These are phyloP conservation scores for Epipyxis sp. DNA, from an alignment of 108 stramenopile species.

Conservation along the genomic window DNA sequence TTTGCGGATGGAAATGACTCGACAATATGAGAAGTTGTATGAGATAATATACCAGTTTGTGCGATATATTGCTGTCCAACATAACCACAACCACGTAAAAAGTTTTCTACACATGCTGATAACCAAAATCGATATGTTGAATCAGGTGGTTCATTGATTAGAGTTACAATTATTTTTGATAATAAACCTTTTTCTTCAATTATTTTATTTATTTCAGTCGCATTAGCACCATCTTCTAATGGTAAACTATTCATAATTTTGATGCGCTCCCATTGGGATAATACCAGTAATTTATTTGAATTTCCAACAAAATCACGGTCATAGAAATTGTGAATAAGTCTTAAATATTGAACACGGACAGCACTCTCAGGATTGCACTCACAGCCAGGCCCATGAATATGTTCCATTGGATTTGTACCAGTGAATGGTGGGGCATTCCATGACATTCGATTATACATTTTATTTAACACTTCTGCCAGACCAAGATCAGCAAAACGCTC, in stretches of 20 bases:
- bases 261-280: neutral
- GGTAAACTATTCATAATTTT: neutral
- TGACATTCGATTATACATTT: slow-evolving; percentile 70
- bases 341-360: slow-evolving; percentile 74
- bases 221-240: neutral
- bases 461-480: slow-evolving; percentile 60
- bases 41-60: slow-evolving; percentile 55
- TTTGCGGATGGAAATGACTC: neutral
- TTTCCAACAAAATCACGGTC: slow-evolving; percentile 63
- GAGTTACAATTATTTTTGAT: slow-evolving; percentile 64
- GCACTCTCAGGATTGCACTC: slow-evolving; percentile 81
- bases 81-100: slow-evolving; percentile 61
- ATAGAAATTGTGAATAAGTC: slow-evolving; percentile 78
- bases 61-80: slow-evolving; percentile 40
- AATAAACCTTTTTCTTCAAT: slow-evolving; percentile 52
- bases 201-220: neutral
- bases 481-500: slow-evolving; percentile 52
- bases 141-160: slow-evolving; percentile 58
- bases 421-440: slow-evolving; percentile 46
- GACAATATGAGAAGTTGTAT: slow-evolving; percentile 47
- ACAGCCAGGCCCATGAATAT: slow-evolving; percentile 55
- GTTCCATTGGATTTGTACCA: slow-evolving; percentile 37
- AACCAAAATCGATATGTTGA: slow-evolving; percentile 83
- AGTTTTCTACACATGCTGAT: slow-evolving; percentile 77
- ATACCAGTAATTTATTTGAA: neutral